A percentile compares a stretch with the other conserved stretches of the same genome.
phyloP scores from a whole-genome alignment of 768 basidiomycete species.

The Aureoboletus auriporus region DNA sequence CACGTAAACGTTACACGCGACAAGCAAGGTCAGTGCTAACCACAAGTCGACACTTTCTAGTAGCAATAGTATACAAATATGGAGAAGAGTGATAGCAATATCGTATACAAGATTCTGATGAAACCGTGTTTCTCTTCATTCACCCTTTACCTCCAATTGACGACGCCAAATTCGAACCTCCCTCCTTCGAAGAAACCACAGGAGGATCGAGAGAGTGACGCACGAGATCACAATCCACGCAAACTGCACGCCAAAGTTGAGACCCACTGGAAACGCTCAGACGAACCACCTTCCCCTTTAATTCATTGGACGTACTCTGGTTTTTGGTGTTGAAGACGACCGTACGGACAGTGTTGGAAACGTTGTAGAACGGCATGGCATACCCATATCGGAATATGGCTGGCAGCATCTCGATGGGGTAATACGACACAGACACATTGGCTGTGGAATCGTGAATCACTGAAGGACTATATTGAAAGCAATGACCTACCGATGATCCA shows the following conservation, averaged over 20 bases:
- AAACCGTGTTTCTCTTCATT: background rate
- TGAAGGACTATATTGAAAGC: background rate
- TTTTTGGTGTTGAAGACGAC: conserved; percentile 67
- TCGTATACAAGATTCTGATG: background rate
- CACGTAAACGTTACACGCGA: too few species aligned
- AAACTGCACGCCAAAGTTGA: conserved; percentile 58
- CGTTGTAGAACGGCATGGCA: conserved; percentile 69
- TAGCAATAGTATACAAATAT: too few species aligned
- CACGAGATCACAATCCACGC: conserved; percentile 55
- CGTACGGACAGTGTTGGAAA: conserved; percentile 55
- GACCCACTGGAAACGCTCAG: conserved; percentile 41
- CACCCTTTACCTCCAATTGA: conserved; percentile 10
- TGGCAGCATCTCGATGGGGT: conserved; percentile 59
- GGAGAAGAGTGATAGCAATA: too few species aligned
- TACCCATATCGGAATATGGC: conserved; percentile 62
- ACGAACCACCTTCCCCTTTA: background rate
- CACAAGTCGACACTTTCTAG: too few species aligned
- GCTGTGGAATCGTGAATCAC: conserved; percentile 26
- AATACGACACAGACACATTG: conserved; percentile 54
- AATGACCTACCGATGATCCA: conserved; percentile 56
- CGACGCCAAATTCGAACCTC: conserved; percentile 20
- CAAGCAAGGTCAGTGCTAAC: too few species aligned
- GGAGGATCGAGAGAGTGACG: conserved; percentile 48
- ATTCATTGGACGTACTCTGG: conserved; percentile 36
- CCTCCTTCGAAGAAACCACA: conserved; percentile 36